Percentiles rank a stretch among this genome's conserved stretches.
Evolutionary conservation across 331 rosid species (phyloP).

Genomic region (Malus hybrid): DNA sequence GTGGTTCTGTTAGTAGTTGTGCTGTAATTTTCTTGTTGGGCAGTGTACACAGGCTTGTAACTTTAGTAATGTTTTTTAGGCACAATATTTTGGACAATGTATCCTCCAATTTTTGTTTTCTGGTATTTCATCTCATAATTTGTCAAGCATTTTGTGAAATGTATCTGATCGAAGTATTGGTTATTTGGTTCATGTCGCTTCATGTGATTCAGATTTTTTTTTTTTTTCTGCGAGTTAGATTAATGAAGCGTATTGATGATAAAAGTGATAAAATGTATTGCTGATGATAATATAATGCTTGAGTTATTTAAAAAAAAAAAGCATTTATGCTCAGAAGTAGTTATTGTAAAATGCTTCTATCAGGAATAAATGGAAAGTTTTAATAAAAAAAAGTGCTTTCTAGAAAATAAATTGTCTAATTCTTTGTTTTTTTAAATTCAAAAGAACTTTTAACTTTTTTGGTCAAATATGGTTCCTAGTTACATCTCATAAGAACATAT

Average conservation of each 20-base stretch:
- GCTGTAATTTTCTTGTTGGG: neutral
- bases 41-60: slow-evolving; percentile 7
- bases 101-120: neutral
- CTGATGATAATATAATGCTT: too few relatives aligned
- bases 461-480: too few relatives aligned
- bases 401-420: too few relatives aligned
- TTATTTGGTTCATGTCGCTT: neutral
- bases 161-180: neutral
- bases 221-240: neutral
- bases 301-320: too few relatives aligned
- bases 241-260: too few relatives aligned
- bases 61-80: neutral
- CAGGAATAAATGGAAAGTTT: too few relatives aligned
- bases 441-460: too few relatives aligned
- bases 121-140: neutral
- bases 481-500: neutral
- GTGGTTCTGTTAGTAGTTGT: slow-evolving; percentile 4
- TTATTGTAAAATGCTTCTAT: too few relatives aligned
- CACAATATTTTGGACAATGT: slow-evolving; percentile 9
- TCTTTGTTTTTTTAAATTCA: too few relatives aligned
- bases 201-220: neutral
- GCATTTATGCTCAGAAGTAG: too few relatives aligned
- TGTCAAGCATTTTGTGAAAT: neutral
- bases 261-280: too few relatives aligned
- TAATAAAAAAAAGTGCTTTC: too few relatives aligned